These are phyloP conservation scores for Lactifluus hygrophoroides DNA, from an alignment of 768 basidiomycete species.

Conservation along the genomic window DNA sequence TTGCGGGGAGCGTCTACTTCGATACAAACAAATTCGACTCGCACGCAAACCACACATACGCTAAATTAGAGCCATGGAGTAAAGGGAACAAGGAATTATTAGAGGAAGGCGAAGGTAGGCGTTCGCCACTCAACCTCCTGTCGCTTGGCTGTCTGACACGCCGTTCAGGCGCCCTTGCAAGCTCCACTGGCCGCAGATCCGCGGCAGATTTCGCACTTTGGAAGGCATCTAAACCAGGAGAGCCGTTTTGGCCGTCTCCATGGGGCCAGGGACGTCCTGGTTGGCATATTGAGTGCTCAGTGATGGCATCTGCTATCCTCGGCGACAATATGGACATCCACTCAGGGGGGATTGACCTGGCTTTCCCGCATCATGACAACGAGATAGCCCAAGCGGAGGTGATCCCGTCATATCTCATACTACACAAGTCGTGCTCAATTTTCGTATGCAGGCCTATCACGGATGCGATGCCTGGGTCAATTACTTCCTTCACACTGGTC, in stretches of 20 bases:
- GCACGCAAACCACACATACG: constrained; percentile 72
- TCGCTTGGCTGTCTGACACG: background rate
- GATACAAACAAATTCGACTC: constrained; percentile 78
- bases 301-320: constrained; percentile 90
- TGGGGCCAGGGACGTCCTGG: constrained; percentile 97
- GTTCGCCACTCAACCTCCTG: background rate
- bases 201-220: constrained; percentile 93
- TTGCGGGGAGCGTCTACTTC: constrained; percentile 86
- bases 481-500: constrained; percentile 97
- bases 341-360: constrained; percentile 92
- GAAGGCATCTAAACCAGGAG: constrained; percentile 95
- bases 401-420: constrained; percentile 6
- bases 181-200: constrained; percentile 59
- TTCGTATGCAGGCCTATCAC: constrained; percentile 70
- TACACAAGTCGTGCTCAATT: constrained; percentile 4
- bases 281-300: constrained; percentile 99
- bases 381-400: constrained; percentile 98
- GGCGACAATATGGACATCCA: constrained; percentile 95
- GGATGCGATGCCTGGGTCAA: constrained; percentile 92
- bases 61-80: constrained; percentile 93
- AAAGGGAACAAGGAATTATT: constrained; percentile 86
- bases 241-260: constrained; percentile 92
- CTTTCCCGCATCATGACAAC: constrained; percentile 99
- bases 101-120: constrained; percentile 83
- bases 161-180: constrained; percentile 46